A percentile compares a stretch with the other conserved stretches of the same genome.
phyloP scores from a whole-genome alignment of 2,329 filamentous ascomycete species.

The Aspergillus ochraceoroseus region DNA sequence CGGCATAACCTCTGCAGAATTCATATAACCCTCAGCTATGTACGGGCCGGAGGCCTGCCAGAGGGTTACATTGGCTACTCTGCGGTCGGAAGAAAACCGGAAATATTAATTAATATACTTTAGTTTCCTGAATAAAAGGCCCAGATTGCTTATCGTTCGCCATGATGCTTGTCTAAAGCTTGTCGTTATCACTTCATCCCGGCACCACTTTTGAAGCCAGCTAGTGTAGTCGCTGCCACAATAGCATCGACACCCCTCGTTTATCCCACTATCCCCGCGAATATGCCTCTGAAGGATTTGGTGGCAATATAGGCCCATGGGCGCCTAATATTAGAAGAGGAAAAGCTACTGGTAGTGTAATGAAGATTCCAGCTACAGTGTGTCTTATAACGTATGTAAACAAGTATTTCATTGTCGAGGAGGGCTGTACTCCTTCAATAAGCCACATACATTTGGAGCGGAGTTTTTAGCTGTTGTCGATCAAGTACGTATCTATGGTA shows the following conservation, averaged over 20 bases:
- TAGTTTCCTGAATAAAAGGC: background rate
- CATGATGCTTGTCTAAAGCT: slow-evolving; percentile 5
- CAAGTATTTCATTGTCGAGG: no score
- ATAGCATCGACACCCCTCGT: slow-evolving; percentile 1
- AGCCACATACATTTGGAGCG: no score
- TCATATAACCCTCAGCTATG: no score
- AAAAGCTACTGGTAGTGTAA: no score
- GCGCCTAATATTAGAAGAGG: no score
- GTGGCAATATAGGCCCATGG: background rate
- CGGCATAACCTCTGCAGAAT: no score
- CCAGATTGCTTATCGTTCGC: slow-evolving; percentile 1
- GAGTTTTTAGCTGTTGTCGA: no score
- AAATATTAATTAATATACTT: background rate
- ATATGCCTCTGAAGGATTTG: background rate
- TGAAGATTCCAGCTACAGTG: no score
- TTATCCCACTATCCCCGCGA: background rate
- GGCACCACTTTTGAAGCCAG: background rate
- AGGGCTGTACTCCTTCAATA: no score
- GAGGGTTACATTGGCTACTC: background rate
- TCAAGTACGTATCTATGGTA: no score
- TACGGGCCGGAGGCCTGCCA: no score
- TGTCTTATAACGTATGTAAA: no score
- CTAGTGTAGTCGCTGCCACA: slow-evolving; percentile 1
- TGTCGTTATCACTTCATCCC: slow-evolving; percentile 4
- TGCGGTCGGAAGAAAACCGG: background rate